Evolutionary conservation across 257 asterid genomes (phyloP).

Genomic region (Nicotiana noctiflora): DNA sequence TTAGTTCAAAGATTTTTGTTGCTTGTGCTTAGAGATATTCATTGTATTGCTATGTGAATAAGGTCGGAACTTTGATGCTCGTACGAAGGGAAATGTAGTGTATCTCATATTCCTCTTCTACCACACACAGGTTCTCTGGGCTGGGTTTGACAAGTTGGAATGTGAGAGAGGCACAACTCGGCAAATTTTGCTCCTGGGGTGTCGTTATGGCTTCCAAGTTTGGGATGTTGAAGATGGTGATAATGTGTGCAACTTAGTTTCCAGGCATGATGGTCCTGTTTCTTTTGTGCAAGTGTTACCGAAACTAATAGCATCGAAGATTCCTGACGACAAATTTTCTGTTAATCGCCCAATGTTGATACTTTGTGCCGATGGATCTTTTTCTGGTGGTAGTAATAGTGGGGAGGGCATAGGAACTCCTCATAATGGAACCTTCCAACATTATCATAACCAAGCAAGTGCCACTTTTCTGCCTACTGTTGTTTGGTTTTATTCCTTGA

Average conservation of each 20-base stretch:
- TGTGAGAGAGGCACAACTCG: constrained; percentile 26
- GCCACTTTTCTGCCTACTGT: constrained; percentile 54
- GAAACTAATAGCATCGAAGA: constrained; percentile 46
- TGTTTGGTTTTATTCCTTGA: constrained; percentile 85
- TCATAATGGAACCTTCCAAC: constrained; percentile 40
- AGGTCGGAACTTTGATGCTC: not conserved
- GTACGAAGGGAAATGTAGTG: not conserved
- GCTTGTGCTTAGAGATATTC: not conserved
- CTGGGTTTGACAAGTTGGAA: constrained; percentile 55
- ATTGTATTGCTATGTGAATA: not conserved
- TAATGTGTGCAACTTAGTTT: constrained; percentile 64
- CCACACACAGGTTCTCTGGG: constrained; percentile 70
- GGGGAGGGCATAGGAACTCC: constrained; percentile 38
- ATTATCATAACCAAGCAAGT: constrained; percentile 31
- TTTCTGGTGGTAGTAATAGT: constrained; percentile 47
- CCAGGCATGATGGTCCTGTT: constrained; percentile 90
- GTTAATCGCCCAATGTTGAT: constrained; percentile 67
- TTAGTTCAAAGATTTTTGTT: not conserved
- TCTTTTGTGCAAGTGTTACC: constrained; percentile 71
- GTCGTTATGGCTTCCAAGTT: constrained; percentile 73
- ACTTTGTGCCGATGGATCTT: constrained; percentile 73
- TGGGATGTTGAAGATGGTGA: constrained; percentile 94
- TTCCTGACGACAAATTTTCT: constrained; percentile 49
- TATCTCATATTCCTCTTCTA: constrained; percentile 9
- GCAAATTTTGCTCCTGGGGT: constrained; percentile 59